Evolutionary conservation across 176 grass and related monocot species (phyloP).

Genomic region (Lolium rigidum): DNA sequence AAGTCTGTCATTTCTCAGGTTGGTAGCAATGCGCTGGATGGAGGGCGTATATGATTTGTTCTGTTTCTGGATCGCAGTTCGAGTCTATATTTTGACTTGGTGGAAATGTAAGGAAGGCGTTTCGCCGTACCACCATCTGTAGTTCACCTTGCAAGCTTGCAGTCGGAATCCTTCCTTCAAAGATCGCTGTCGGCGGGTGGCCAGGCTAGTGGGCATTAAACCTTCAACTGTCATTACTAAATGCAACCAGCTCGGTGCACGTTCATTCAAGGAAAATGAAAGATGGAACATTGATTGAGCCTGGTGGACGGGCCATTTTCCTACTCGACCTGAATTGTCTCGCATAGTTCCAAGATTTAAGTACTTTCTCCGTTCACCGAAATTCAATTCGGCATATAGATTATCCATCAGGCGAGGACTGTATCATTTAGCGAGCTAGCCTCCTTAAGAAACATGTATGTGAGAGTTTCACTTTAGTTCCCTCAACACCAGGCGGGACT

Average conservation of each 20-base stretch:
- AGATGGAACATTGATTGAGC: background rate
- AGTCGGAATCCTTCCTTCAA: background rate
- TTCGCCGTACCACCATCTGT: background rate
- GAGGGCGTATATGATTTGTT: too few relatives aligned
- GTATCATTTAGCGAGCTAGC: too few relatives aligned
- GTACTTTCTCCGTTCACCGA: too few relatives aligned
- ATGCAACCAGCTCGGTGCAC: constrained; percentile 9
- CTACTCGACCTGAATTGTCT: background rate
- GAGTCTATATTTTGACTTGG: background rate
- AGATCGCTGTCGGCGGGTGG: background rate
- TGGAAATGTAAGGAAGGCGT: background rate
- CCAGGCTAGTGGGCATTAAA: constrained; percentile 11
- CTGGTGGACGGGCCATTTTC: background rate
- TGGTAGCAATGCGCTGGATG: background rate
- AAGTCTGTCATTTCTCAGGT: background rate
- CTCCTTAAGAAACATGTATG: too few relatives aligned
- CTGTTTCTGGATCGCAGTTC: too few relatives aligned
- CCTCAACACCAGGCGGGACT: too few relatives aligned
- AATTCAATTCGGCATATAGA: too few relatives aligned
- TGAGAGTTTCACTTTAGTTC: too few relatives aligned
- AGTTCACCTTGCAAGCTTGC: background rate
- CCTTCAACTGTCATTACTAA: constrained; percentile 19
- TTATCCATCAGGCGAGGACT: too few relatives aligned
- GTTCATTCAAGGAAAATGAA: background rate
- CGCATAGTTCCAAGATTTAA: background rate